A percentile compares a stretch with the other conserved stretches of the same genome.
These are phyloP conservation scores for Colletotrichum sidae DNA, from an alignment of 2,329 filamentous ascomycete genomes.

Conservation along the genomic window DNA sequence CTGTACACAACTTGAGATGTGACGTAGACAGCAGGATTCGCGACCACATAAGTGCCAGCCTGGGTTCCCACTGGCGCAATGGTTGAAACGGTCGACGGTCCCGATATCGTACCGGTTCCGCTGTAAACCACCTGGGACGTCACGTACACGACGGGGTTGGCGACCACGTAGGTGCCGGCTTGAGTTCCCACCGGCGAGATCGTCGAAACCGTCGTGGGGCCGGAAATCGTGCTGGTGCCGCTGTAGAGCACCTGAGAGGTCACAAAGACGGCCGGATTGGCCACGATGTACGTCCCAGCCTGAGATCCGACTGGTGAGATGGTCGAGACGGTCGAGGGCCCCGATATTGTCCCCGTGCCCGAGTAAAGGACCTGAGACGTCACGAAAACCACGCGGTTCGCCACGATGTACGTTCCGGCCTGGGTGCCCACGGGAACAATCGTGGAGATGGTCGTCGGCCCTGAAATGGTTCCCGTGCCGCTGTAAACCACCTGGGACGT, in stretches of 20 bases:
- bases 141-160: constrained; percentile 3
- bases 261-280: too few relatives aligned
- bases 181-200: constrained; percentile 7
- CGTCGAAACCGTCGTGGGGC: constrained; percentile 16
- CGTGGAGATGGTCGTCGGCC: too few relatives aligned
- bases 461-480: too few relatives aligned
- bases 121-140: constrained; percentile 4
- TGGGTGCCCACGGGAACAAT: too few relatives aligned
- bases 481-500: too few relatives aligned
- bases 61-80: constrained; percentile 12
- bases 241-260: constrained; percentile 12
- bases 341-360: too few relatives aligned
- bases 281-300: too few relatives aligned
- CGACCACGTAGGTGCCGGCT: constrained; percentile 28
- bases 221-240: neutral
- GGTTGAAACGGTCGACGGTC: constrained; percentile 5
- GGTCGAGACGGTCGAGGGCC: too few relatives aligned
- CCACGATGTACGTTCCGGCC: too few relatives aligned
- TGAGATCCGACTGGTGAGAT: too few relatives aligned
- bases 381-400: too few relatives aligned
- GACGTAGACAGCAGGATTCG: constrained; percentile 1
- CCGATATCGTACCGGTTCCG: neutral
- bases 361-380: too few relatives aligned
- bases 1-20: neutral
- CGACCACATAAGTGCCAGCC: constrained; percentile 17